phyloP scores from a whole-genome alignment of 2,329 filamentous ascomycete genomes.

The Fusarium fujikuroi region DNA sequence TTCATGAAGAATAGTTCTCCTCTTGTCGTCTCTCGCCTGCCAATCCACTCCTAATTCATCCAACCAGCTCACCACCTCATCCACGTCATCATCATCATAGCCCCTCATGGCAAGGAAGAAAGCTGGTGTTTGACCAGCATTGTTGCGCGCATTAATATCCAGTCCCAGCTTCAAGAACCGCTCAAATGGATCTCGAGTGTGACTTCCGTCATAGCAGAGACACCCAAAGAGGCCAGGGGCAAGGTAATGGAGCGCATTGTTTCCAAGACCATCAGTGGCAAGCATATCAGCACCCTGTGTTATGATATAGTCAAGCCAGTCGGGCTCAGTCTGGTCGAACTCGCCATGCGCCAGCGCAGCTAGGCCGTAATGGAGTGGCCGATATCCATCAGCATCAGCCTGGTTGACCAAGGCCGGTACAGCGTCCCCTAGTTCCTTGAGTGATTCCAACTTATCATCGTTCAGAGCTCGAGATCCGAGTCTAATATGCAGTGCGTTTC shows the following conservation, averaged over 20 bases:
- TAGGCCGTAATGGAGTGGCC: slow-evolving; percentile 30
- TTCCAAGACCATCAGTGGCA: slow-evolving; percentile 12
- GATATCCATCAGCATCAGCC: slow-evolving; percentile 24
- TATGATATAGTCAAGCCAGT: slow-evolving; percentile 21
- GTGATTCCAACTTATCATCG: neutral
- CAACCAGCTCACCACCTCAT: neutral
- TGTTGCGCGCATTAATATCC: slow-evolving; percentile 29
- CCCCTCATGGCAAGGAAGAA: slow-evolving; percentile 8
- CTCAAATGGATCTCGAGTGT: neutral
- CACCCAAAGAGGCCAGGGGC: neutral
- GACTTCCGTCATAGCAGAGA: neutral
- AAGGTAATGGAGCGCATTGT: slow-evolving; percentile 26
- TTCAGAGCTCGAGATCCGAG: neutral
- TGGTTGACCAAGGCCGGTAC: slow-evolving; percentile 17
- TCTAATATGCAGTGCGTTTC: slow-evolving; percentile 28
- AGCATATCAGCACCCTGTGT: slow-evolving; percentile 18
- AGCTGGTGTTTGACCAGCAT: slow-evolving; percentile 16
- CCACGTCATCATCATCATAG: too few species aligned
- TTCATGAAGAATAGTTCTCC: slow-evolving; percentile 22
- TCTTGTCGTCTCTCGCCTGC: slow-evolving; percentile 18
- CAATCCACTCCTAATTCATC: slow-evolving; percentile 28
- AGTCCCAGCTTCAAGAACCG: slow-evolving; percentile 13
- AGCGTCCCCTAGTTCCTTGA: slow-evolving; percentile 5
- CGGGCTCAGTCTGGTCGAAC: neutral
- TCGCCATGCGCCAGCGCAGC: neutral